Conservation (phyloP, 208 protist genomes). For the Leishmania turanica region DNA sequence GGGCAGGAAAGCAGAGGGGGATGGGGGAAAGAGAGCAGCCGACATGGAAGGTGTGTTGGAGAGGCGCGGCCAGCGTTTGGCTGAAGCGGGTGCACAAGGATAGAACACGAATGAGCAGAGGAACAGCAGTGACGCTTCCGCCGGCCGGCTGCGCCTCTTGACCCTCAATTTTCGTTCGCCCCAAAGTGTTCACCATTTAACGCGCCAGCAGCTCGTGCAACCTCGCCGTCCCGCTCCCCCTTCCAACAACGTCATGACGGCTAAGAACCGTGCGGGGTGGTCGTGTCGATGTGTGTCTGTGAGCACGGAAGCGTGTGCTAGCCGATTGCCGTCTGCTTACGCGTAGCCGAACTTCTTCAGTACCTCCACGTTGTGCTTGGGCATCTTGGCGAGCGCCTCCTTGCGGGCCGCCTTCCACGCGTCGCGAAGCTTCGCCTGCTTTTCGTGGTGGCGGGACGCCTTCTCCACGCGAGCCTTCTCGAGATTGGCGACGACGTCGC, state of each 20-base stretch:
- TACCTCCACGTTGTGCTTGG: constrained; percentile 83
- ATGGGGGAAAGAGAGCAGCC: background rate
- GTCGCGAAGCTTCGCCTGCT: constrained; percentile 67
- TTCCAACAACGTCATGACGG: background rate
- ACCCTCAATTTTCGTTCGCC: background rate
- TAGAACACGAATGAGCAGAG: background rate
- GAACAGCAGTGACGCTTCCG: background rate
- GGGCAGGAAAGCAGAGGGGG: background rate
- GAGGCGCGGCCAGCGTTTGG: background rate
- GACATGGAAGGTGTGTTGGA: background rate
- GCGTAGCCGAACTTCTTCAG: constrained; percentile 92
- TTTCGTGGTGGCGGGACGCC: constrained; percentile 64
- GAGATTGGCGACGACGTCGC: constrained; percentile 78
- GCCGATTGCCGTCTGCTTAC: constrained; percentile 30
- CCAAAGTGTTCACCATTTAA: background rate
- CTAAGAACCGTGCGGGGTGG: background rate
- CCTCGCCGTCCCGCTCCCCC: background rate
- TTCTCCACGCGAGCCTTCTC: constrained; percentile 82
- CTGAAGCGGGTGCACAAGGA: background rate
- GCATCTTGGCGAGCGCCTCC: constrained; percentile 79
- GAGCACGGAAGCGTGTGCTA: background rate
- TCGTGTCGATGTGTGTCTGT: background rate
- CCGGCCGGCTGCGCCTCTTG: background rate
- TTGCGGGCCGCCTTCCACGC: constrained; percentile 76
- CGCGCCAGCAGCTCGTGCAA: background rate